These are phyloP conservation scores for Cryptococcus hybrid DNA, from an alignment of 1,284 basidiomycete genomes.

Conservation along the genomic window DNA sequence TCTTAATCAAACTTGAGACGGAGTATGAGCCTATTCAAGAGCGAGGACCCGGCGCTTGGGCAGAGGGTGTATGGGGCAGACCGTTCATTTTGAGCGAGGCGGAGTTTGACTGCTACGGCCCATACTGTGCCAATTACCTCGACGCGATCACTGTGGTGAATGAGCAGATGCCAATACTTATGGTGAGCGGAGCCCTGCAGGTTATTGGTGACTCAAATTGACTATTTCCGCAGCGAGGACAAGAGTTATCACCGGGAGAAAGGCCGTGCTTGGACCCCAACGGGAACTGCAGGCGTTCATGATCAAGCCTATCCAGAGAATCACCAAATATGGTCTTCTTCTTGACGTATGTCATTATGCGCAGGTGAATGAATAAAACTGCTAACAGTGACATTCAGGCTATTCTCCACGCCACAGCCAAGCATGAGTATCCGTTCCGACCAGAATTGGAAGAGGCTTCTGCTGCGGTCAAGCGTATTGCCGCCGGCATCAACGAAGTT, in stretches of 20 bases:
- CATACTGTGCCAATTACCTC: conserved; percentile 96
- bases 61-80: conserved; percentile 84
- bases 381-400: conserved; percentile 19
- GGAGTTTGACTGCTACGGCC: conserved; percentile 91
- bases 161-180: conserved; percentile 75
- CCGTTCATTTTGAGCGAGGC: conserved; percentile 76
- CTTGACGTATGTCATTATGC: conserved; percentile 56
- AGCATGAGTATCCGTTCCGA: conserved; percentile 63
- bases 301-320: conserved; percentile 73
- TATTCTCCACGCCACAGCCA: conserved; percentile 40
- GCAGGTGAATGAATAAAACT: conserved; percentile 5
- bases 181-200: conserved; percentile 57
- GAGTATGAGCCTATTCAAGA: conserved; percentile 59
- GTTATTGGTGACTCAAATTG: neutral
- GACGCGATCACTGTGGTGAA: conserved; percentile 82
- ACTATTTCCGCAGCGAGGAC: conserved; percentile 22
- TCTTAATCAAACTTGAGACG: conserved; percentile 90
- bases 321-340: conserved; percentile 72
- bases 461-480: conserved; percentile 85
- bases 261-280: conserved; percentile 43
- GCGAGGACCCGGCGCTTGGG: conserved; percentile 59
- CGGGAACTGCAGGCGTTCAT: conserved; percentile 79
- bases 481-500: conserved; percentile 94
- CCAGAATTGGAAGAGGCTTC: conserved; percentile 82
- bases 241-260: conserved; percentile 30